These are phyloP conservation scores for Cladosporium sphaerospermum DNA, from an alignment of 2,329 filamentous ascomycete species.

Conservation along the genomic window DNA sequence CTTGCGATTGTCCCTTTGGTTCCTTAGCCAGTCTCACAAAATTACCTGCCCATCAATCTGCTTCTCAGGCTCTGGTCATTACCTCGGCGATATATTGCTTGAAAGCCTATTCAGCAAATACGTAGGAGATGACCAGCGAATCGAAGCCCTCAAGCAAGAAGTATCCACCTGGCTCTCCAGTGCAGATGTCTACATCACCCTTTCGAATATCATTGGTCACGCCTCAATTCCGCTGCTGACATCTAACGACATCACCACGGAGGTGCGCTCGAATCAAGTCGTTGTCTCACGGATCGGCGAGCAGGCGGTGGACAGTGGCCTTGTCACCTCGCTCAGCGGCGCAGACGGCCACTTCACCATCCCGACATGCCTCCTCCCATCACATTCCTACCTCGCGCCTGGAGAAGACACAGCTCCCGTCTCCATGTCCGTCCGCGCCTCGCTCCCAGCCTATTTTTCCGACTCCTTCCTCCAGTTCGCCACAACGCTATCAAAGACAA, in stretches of 20 bases:
- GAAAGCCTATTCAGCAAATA: conserved; percentile 47
- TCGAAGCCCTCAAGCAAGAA: conserved; percentile 40
- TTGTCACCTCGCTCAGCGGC: neutral
- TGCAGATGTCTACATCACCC: conserved; percentile 47
- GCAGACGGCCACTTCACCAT: conserved; percentile 44
- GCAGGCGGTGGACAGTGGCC: neutral
- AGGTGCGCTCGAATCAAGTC: neutral
- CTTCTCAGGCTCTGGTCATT: conserved; percentile 45
- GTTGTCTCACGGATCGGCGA: neutral
- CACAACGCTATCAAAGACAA: conserved; percentile 51
- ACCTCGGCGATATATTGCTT: conserved; percentile 43
- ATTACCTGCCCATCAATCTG: conserved; percentile 46
- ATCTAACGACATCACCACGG: conserved; percentile 38
- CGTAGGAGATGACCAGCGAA: conserved; percentile 37
- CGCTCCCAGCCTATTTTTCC: conserved; percentile 45
- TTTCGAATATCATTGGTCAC: conserved; percentile 40
- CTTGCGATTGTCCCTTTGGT: conserved; percentile 42
- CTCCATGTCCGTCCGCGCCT: conserved; percentile 41
- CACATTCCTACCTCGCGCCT: conserved; percentile 50
- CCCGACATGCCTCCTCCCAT: conserved; percentile 47
- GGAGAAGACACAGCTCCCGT: conserved; percentile 40
- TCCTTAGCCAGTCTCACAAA: conserved; percentile 48
- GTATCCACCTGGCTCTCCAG: conserved; percentile 47
- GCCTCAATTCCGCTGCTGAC: conserved; percentile 46
- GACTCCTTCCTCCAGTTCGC: conserved; percentile 49